Base-by-base conservation (phyloP, 139 green algal genomes). In the Chlorella sorokiniana region DNA sequence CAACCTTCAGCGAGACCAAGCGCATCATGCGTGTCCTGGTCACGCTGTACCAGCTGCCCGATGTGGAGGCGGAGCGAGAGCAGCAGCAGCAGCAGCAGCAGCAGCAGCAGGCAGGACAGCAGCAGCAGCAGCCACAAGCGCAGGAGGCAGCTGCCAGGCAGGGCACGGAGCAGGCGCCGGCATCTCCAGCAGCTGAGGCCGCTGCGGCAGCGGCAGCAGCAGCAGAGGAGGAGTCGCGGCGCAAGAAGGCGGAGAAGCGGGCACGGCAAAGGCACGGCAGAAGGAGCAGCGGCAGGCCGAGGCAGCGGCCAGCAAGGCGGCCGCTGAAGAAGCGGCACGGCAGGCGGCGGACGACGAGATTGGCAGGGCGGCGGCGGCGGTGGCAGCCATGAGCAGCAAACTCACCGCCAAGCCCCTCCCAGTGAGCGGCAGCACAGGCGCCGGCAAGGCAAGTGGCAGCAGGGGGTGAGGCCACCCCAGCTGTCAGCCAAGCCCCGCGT, bases 1-100 rank as follows among this genome's bases (percentile, higher is more conserved):
- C 95, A 22, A 98, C 95, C 5, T 93, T 96, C 59, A 90, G 88
- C 20, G 95, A 98, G 86, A 81, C 91, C 31, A 91, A 93, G 86
- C 83, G 95, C 6, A 91, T 96, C 70, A 52, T 91, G 63, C 67
- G 85, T 3, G 76, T 91, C 68, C 86, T 96, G 79, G 74, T 89
- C 25, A 84, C 86, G 2, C 86, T 96, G 75, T 91, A 91, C 80
- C 42, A 72, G 27, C 35, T 75, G 44, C 52, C 51, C 25, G 63
- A 87, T 41, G 61, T 33, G 37, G 56, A 79, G 25, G n/a, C 71
- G 37, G 64, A 85, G 63, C 64, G 33, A 31, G 31, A 63, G 67
- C 48, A 27, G 76, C 72, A 62, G 29, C 20, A n/a, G 65, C 65
- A 27, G 64, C 20, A 44, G 51, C 63, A 65, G 70, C 52, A 78